These are phyloP conservation scores for Fagus sylvatica DNA, from an alignment of 306 rosid genomes.

Conservation along the genomic window DNA sequence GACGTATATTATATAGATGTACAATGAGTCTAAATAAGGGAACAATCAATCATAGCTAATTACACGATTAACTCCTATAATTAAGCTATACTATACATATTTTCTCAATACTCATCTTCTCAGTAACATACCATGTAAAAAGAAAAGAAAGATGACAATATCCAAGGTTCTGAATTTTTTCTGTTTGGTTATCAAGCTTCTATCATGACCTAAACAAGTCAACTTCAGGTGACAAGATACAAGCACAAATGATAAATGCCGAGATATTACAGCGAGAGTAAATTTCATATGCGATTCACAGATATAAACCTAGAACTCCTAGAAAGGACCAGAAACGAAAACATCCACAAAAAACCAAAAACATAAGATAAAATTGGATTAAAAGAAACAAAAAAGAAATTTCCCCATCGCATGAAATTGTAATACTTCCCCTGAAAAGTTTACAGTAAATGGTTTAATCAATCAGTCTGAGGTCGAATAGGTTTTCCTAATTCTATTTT, in stretches of 20 bases:
- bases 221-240: not conserved
- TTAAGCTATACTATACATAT: too few species aligned
- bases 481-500: not conserved
- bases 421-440: not conserved
- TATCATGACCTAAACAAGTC: not conserved
- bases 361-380: constrained; percentile 10
- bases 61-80: too few species aligned
- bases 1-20: too few species aligned
- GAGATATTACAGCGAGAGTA: not conserved
- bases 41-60: too few species aligned
- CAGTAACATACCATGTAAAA: constrained; percentile 2
- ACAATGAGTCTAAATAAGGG: too few species aligned
- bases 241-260: not conserved
- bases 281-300: not conserved
- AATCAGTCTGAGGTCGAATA: not conserved
- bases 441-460: too few species aligned
- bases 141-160: not conserved
- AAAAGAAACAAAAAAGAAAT: constrained; percentile 2
- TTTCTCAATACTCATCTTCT: constrained; percentile 2
- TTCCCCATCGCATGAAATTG: constrained; percentile 3
- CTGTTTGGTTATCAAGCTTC: not conserved
- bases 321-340: not conserved
- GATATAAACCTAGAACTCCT: too few species aligned
- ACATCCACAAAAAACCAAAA: too few species aligned
- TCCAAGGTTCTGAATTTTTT: constrained; percentile 2